Conservation (phyloP, 2,329 filamentous ascomycete species). For the Fusarium guadeloupense region DNA sequence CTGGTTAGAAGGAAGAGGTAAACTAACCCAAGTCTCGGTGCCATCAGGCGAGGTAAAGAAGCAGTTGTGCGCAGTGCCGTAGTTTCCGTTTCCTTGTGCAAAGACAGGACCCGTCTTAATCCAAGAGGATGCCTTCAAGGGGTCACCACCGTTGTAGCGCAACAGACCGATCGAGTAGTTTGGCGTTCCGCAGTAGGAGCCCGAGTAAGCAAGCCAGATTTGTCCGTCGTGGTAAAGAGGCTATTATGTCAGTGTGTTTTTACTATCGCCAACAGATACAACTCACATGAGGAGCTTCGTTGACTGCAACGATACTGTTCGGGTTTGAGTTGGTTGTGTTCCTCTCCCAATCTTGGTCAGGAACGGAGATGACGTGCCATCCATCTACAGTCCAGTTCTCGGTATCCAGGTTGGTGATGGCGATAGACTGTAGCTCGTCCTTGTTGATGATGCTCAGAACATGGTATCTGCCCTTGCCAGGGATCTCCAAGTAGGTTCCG, state of each 20-base stretch:
- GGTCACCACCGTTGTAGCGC: constrained; percentile 61
- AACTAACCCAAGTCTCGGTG: constrained; percentile 56
- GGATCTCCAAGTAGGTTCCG: constrained; percentile 19
- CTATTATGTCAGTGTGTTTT: neutral
- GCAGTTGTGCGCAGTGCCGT: constrained; percentile 63
- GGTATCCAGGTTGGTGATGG: constrained; percentile 13
- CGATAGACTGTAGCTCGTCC: constrained; percentile 8
- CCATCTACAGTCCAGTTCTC: constrained; percentile 13
- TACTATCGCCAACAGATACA: accelerated
- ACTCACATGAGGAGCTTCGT: constrained; percentile 15
- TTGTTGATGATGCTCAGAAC: constrained; percentile 17
- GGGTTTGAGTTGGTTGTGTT: constrained; percentile 12
- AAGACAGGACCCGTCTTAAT: constrained; percentile 60
- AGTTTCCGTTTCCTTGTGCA: constrained; percentile 62
- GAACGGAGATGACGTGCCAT: constrained; percentile 21
- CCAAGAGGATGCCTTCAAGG: constrained; percentile 56
- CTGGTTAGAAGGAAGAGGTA: accelerated
- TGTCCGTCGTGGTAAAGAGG: constrained; percentile 60
- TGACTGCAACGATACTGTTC: neutral
- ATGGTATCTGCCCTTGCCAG: constrained; percentile 7
- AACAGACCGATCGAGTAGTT: constrained; percentile 62
- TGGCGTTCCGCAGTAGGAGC: constrained; percentile 63
- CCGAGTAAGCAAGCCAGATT: constrained; percentile 62
- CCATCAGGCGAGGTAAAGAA: constrained; percentile 65
- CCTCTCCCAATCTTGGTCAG: constrained; percentile 18